Evolutionary conservation across 192 early-diverging fungal genomes (phyloP), one percentile per base, ranked within the genome.

Genomic region (Pilobolus umbonatus): DNA sequence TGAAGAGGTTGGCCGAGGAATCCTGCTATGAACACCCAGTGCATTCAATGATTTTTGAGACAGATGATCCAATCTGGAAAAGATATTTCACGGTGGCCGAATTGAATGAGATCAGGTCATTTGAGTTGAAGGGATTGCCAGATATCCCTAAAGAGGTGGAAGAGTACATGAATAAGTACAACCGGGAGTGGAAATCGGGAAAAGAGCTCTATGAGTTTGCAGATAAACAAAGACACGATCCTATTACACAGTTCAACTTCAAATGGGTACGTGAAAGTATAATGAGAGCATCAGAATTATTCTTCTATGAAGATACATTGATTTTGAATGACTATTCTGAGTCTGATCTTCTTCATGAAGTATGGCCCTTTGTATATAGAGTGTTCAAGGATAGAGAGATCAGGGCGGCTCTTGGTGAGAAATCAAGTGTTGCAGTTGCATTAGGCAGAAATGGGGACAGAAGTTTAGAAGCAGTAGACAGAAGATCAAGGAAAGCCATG

Each of bases 11-110:
- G 21, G 38, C 25, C 2, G 53, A 55, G 25, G 5, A 36, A 8
- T 55, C 53, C 19, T 24, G n/a, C 3, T 55, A 40, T 39, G 53
- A 55, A 22, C 53, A 55, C 53, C 53, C 53, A 24, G 38, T 55
- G 0, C 53, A 55, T 25, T 55, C 38, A 0, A 39, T 42, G 53
- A 42, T 55, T 15, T 25, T 55, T 8, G 53, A 55, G 4, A 17
- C 24, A 40, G 36, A 55, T 15, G 53, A 55, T 28, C 24, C 3
- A 28, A 40, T 55, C 15, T 55, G 36, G 53, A 55, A 55, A 28
- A 9, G n/a, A 3, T 40, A 39, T 14, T 55, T 55, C 25, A 40
- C 53, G 8, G 24, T 15, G 2, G 24, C 5, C 2, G 53, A 55
- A 11, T 26, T 55, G 24, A 40, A 55, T 28, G 53, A 55, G 21